Conservation (phyloP, 2,329 filamentous ascomycete genomes). For the Penicillium sp. region DNA sequence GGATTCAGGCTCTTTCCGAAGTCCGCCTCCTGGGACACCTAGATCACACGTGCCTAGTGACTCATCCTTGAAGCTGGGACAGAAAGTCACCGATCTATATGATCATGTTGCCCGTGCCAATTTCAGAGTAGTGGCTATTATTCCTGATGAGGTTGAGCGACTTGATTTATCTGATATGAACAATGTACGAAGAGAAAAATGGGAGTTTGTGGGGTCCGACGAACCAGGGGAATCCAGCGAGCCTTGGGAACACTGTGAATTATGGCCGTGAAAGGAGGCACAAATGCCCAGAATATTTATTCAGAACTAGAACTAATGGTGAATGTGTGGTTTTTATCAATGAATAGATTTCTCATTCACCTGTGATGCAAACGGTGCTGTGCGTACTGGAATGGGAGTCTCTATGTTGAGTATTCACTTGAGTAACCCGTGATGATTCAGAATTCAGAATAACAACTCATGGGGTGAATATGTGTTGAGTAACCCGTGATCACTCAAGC, state of each 20-base stretch:
- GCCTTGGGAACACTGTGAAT: constrained; percentile 68
- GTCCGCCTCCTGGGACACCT: constrained; percentile 67
- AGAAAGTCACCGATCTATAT: constrained; percentile 69
- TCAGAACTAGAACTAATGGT: not conserved
- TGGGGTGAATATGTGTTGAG: not conserved
- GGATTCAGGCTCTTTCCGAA: constrained; percentile 64
- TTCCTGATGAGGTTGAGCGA: constrained; percentile 74
- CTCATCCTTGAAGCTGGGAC: constrained; percentile 52
- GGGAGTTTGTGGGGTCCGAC: constrained; percentile 52
- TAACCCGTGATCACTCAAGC: not conserved
- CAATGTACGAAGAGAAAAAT: constrained; percentile 65
- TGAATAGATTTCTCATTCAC: too few relatives aligned
- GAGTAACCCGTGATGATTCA: too few relatives aligned
- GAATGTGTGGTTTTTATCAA: not conserved
- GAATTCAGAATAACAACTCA: too few relatives aligned
- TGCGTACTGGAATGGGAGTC: not conserved
- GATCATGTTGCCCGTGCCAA: constrained; percentile 70
- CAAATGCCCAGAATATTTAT: not conserved
- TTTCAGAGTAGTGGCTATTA: constrained; percentile 85
- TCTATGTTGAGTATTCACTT: too few relatives aligned
- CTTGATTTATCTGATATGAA: constrained; percentile 70
- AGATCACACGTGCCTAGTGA: constrained; percentile 53
- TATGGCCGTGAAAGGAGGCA: constrained; percentile 57
- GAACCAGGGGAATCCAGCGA: constrained; percentile 18
- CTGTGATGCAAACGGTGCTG: too few relatives aligned